These are phyloP conservation scores for Plantago elongata DNA, from an alignment of 257 asterid genomes.

Conservation along the genomic window DNA sequence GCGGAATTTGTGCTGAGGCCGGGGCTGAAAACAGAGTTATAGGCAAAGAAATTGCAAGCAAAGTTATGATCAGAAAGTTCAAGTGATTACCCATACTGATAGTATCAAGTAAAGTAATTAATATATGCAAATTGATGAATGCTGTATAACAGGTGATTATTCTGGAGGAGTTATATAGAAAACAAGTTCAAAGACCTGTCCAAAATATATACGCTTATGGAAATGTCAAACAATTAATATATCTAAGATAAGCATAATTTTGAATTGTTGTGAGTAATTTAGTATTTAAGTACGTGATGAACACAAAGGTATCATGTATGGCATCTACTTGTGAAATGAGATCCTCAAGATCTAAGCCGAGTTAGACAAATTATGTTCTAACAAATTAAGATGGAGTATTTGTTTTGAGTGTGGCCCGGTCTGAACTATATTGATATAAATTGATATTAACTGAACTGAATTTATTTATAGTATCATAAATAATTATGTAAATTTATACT, in stretches of 20 bases:
- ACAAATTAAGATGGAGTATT: too few relatives aligned
- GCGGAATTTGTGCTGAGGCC: constrained; percentile 43
- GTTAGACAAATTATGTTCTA: too few relatives aligned
- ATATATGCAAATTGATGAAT: not conserved
- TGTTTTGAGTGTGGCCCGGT: too few relatives aligned
- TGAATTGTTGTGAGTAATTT: not conserved
- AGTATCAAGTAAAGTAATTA: not conserved
- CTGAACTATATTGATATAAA: too few relatives aligned
- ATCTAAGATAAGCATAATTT: not conserved
- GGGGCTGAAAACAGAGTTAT: constrained; percentile 26
- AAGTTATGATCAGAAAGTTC: constrained; percentile 4
- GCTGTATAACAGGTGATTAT: not conserved
- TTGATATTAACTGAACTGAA: too few relatives aligned
- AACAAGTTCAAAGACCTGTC: not conserved
- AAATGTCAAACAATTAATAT: constrained; percentile 9
- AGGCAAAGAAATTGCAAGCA: constrained; percentile 26
- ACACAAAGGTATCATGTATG: not conserved
- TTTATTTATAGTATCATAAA: too few relatives aligned
- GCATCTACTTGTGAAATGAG: not conserved
- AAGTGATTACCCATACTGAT: constrained; percentile 38
- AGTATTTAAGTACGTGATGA: not conserved
- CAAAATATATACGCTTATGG: not conserved
- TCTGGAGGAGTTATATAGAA: constrained; percentile 3
- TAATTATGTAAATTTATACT: too few relatives aligned
- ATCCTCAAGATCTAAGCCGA: too few relatives aligned